Percentiles rank a stretch among this genome's conserved stretches.
Conservation (phyloP, 768 basidiomycete genomes). For the Panaeolus cyanescens region DNA sequence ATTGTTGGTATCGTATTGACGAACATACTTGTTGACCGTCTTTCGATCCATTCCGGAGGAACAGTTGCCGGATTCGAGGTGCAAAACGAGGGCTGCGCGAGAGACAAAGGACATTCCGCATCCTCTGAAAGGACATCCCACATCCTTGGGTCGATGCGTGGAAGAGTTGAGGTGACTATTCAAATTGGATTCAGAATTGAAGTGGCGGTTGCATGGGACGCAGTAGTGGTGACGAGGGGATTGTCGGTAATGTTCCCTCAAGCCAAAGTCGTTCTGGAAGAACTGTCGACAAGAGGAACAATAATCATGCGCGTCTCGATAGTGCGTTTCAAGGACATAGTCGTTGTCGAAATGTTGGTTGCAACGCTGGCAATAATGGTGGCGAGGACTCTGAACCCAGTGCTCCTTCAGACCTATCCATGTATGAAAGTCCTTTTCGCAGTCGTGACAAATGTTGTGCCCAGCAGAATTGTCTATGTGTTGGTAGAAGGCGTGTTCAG, state of each 20-base stretch:
- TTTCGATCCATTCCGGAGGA: conserved; percentile 45
- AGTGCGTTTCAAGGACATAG: conserved; percentile 41
- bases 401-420: conserved; percentile 45
- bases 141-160: conserved; percentile 41
- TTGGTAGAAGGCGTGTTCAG: conserved; percentile 26
- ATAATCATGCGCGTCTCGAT: conserved; percentile 37
- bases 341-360: conserved; percentile 38
- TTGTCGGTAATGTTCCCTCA: conserved; percentile 53
- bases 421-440: conserved; percentile 46
- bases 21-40: conserved; percentile 43
- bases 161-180: conserved; percentile 55
- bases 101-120: conserved; percentile 54
- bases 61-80: conserved; percentile 66
- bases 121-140: conserved; percentile 37
- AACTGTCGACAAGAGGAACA: conserved; percentile 44
- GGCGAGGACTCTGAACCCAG: conserved; percentile 48
- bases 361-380: conserved; percentile 57
- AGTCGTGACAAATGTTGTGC: conserved; percentile 50
- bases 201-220: conserved; percentile 40
- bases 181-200: conserved; percentile 33
- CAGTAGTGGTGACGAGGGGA: conserved; percentile 46
- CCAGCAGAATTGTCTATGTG: conserved; percentile 34
- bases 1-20: conserved; percentile 42
- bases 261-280: conserved; percentile 38
- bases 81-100: conserved; percentile 55